A percentile compares a stretch with the other conserved stretches of the same genome.
Evolutionary conservation across 345 rosid species (phyloP).

Genomic region (Carallia pectinifolia): DNA sequence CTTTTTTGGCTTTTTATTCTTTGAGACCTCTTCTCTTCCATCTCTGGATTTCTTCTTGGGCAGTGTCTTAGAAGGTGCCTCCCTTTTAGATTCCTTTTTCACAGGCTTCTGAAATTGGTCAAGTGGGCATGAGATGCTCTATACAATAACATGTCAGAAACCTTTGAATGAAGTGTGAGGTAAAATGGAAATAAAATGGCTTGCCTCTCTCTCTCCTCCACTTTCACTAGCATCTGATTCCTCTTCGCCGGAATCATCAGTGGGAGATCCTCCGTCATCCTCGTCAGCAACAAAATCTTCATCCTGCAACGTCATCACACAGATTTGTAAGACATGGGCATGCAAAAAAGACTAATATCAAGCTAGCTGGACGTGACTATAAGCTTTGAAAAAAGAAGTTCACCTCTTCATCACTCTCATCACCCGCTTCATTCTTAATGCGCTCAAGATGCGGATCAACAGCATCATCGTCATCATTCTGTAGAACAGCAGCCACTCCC

Average conservation of each 20-base stretch:
- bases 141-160: background rate
- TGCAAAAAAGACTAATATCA: background rate
- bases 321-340: background rate
- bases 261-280: constrained; percentile 92
- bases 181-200: constrained; percentile 16
- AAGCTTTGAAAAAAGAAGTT: background rate
- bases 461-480: constrained; percentile 71
- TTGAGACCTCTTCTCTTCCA: constrained; percentile 62
- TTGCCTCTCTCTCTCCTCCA: constrained; percentile 76
- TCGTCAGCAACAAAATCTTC: constrained; percentile 78
- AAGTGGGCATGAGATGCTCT: constrained; percentile 8
- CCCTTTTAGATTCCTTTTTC: constrained; percentile 65
- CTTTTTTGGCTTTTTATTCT: constrained; percentile 75
- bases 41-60: constrained; percentile 64
- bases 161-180: background rate
- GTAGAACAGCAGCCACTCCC: constrained; percentile 75
- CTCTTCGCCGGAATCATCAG: constrained; percentile 89
- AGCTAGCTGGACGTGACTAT: background rate
- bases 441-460: constrained; percentile 94
- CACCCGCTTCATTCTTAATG: constrained; percentile 79
- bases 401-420: constrained; percentile 95
- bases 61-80: constrained; percentile 53
- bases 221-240: constrained; percentile 65
- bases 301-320: constrained; percentile 50
- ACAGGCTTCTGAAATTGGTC: constrained; percentile 52